phyloP scores from a whole-genome alignment of 1,284 basidiomycete species.

The Fomes fomentarius region DNA sequence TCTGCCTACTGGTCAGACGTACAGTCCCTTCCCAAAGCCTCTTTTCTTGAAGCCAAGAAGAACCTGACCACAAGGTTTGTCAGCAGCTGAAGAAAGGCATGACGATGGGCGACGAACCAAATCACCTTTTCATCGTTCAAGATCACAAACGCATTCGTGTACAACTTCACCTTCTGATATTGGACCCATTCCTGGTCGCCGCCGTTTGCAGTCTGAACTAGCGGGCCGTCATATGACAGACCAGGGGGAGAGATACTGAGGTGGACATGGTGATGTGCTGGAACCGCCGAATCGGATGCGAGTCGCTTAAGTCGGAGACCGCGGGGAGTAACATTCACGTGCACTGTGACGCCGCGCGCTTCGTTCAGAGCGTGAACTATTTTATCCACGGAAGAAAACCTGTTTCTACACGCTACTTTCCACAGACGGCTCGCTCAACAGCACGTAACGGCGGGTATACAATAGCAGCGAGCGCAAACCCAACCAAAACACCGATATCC shows the following conservation, averaged over 20 bases:
- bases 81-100: neutral
- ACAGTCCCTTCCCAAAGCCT: conserved; percentile 67
- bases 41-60: conserved; percentile 74
- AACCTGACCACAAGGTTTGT: conserved; percentile 36
- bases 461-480: conserved; percentile 44
- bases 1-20: conserved; percentile 27
- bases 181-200: conserved; percentile 45
- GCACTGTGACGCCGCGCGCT: no score
- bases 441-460: conserved; percentile 45
- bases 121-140: conserved; percentile 12
- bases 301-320: no score
- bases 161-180: conserved; percentile 45
- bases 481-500: conserved; percentile 58
- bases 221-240: conserved; percentile 34
- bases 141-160: conserved; percentile 63
- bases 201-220: conserved; percentile 33
- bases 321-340: no score
- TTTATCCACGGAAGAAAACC: no score
- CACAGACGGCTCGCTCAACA: conserved; percentile 35
- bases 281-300: no score
- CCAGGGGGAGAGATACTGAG: conserved; percentile 38
- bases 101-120: no score
- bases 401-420: no score
- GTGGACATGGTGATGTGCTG: no score
- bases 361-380: no score